A percentile compares a stretch with the other conserved stretches of the same genome.
Conservation (phyloP, 805 yeast species). For the Suhomyces canberraensis region DNA sequence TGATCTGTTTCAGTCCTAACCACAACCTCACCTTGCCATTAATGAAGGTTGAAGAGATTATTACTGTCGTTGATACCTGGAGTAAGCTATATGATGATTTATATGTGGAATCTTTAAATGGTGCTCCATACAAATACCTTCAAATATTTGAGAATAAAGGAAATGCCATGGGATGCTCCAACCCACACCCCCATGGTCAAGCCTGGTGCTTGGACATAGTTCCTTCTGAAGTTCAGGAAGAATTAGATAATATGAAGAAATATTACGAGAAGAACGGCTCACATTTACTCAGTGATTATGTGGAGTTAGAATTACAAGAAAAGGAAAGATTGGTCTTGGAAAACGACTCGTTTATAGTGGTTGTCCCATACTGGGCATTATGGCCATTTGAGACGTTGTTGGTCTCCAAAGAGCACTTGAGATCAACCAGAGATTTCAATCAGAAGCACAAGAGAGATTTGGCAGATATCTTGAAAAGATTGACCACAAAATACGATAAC, state of each 20-base stretch:
- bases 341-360: constrained; percentile 61
- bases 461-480: constrained; percentile 48
- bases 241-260: constrained; percentile 47
- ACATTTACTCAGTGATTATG: constrained; percentile 63
- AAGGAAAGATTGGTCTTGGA: constrained; percentile 51
- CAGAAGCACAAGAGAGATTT: constrained; percentile 50
- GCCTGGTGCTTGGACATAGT: constrained; percentile 68
- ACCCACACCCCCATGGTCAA: constrained; percentile 82
- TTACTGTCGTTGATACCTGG: constrained; percentile 60
- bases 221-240: constrained; percentile 65
- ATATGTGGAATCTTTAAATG: constrained; percentile 29
- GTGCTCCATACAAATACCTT: constrained; percentile 52
- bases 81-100: constrained; percentile 47
- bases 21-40: constrained; percentile 66
- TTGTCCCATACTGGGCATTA: constrained; percentile 79
- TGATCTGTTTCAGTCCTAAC: constrained; percentile 69
- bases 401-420: constrained; percentile 52
- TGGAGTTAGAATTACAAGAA: constrained; percentile 49
- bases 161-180: constrained; percentile 77
- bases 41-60: constrained; percentile 47
- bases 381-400: constrained; percentile 80
- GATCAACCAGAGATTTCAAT: constrained; percentile 47
- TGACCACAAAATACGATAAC: constrained; percentile 69
- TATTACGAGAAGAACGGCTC: constrained; percentile 41
- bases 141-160: constrained; percentile 81